Conservation (phyloP, 352 stramenopile species). For the Thraustochytrium sp. region DNA sequence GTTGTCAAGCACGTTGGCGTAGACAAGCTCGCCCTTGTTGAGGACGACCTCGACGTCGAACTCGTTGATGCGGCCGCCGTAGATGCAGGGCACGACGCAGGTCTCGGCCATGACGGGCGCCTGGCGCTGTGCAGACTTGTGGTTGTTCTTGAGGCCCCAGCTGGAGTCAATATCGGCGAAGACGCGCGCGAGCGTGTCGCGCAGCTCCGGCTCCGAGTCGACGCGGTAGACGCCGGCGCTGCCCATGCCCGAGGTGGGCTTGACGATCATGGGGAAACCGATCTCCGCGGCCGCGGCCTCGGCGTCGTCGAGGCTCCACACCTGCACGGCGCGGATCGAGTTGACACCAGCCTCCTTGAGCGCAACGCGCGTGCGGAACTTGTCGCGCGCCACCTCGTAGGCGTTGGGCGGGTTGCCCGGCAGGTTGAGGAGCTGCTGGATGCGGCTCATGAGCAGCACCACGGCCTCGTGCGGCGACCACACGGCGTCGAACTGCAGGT, state of each 20-base stretch:
- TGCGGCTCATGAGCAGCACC: conserved; percentile 26
- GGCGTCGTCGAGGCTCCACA: conserved; percentile 5
- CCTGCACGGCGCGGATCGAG: conserved; percentile 12
- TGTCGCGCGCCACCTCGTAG: conserved; percentile 42
- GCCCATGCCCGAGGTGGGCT: conserved; percentile 35
- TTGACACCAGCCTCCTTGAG: conserved; percentile 23
- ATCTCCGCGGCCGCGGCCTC: not conserved
- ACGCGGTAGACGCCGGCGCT: conserved; percentile 34
- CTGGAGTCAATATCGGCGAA: conserved; percentile 28
- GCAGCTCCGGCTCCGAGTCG: conserved; percentile 1
- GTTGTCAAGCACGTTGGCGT: conserved; percentile 46
- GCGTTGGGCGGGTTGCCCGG: not conserved
- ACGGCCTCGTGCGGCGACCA: conserved; percentile 41
- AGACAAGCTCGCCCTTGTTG: conserved; percentile 15
- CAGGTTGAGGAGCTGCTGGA: conserved; percentile 10
- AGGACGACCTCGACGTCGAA: conserved; percentile 46
- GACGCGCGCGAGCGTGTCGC: not conserved
- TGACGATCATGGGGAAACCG: conserved; percentile 46
- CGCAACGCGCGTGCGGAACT: conserved; percentile 38
- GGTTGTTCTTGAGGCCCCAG: conserved; percentile 16
- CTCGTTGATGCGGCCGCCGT: conserved; percentile 20
- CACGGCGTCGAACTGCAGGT: not conserved
- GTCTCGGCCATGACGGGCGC: not conserved
- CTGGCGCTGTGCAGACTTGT: not conserved
- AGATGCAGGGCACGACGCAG: not conserved